Conservation (phyloP, 2,329 filamentous ascomycete species). For the Exophiala lecanii-corni region DNA sequence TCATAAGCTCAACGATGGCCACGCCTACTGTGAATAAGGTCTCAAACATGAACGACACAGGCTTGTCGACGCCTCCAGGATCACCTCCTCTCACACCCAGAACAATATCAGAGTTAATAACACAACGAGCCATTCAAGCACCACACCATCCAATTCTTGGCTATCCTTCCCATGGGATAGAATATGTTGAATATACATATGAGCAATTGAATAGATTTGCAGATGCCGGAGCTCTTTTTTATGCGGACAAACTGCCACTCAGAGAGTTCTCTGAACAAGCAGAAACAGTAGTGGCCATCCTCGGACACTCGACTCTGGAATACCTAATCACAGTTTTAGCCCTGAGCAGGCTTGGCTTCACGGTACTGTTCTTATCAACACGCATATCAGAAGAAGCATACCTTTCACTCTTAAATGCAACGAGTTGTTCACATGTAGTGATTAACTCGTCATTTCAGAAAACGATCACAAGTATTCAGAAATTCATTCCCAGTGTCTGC, state of each 20-base stretch:
- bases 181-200: slow-evolving; percentile 22
- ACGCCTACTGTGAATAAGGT: slow-evolving; percentile 2
- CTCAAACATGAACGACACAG: background rate
- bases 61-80: slow-evolving; percentile 10
- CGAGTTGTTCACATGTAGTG: slow-evolving; percentile 35
- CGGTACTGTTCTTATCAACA: slow-evolving; percentile 52
- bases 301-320: slow-evolving; percentile 19
- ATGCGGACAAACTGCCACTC: slow-evolving; percentile 7
- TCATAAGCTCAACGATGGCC: no score
- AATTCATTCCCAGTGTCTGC: slow-evolving; percentile 23
- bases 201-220: slow-evolving; percentile 14
- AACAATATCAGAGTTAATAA: slow-evolving; percentile 21
- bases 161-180: slow-evolving; percentile 18
- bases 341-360: slow-evolving; percentile 52
- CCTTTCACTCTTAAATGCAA: slow-evolving; percentile 34
- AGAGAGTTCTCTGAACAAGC: slow-evolving; percentile 4
- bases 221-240: slow-evolving; percentile 4
- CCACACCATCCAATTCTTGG: slow-evolving; percentile 19
- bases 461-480: slow-evolving; percentile 25
- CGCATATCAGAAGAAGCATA: slow-evolving; percentile 50
- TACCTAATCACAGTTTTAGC: slow-evolving; percentile 35
- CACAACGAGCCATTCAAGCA: slow-evolving; percentile 11
- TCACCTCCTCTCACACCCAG: slow-evolving; percentile 12
- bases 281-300: slow-evolving; percentile 12
- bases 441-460: slow-evolving; percentile 28